Evolutionary conservation across 176 grass and related monocot species (phyloP), one percentile per base, ranked within the genome.

Genomic region (Triticum dicoccoides): DNA sequence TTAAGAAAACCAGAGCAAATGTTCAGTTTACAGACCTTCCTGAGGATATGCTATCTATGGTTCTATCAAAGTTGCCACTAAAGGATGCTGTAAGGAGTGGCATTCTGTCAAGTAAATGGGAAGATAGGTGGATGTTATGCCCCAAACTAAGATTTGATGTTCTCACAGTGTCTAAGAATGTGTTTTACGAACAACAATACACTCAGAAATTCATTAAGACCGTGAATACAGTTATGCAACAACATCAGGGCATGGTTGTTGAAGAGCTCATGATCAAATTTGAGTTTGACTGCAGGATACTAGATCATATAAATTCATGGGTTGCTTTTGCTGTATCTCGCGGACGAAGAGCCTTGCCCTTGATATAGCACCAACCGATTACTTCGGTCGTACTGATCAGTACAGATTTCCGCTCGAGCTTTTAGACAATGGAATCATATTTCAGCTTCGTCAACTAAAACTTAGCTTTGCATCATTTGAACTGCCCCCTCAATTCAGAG

Each of bases 331-430:
- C 21, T 6, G 20, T 85, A 54, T 52, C 21, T 78, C 32, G 4
- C 21, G 44, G 4, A 34, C 44, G 10, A 85, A 85, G 61, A 68
- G 27, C 56, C 63, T 78, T 78, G 44, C 44, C 11, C 33, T 85
- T 27, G 21, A 78, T 24, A 58, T 86, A 56, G 8, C 29, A 15
- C 65, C 65, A 67, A 2, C 5, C 29, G 25, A 33, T 0, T 17
- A 33, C 29, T 4, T 13, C 5, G 11, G 5, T 3, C 2, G 29
- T 1, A 15, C 14, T 67, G 65, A 67, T 67, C 27, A 33, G 15
- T 84, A 65, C 27, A 76, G 24, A 65, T 65, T 85, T 85, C 73
- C 83, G 2, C 8, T 78, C 17, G 30, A 85, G 29, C 42, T 76
- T 24, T 77, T 77, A 51, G 61, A 85, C 3, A 29, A n/a, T 0